Base-by-base conservation (phyloP, 1,284 basidiomycete genomes). In the Gastroboletus turbinatus region DNA sequence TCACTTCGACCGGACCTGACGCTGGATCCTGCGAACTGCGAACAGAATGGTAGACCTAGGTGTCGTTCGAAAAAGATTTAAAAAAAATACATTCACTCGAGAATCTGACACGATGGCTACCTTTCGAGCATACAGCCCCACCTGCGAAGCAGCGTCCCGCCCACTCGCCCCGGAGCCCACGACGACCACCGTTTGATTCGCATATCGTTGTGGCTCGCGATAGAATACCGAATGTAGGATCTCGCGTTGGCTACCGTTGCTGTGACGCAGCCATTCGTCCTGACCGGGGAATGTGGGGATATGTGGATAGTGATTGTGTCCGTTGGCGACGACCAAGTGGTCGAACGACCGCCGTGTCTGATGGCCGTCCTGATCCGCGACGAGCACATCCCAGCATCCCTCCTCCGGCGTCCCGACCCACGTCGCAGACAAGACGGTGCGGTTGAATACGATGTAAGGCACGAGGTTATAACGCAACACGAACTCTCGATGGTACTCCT, bases 161-260 rank as follows among this genome's bases (percentile, higher is more conserved):
- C 76, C 82, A 62, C 82, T 84, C 0, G 78, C 75, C 5, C 79
- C 78, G 13, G 74, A 75, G 7, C 83, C 83, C 11, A 84, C 78
- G 13, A 84, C 75, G 7, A 85, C 61, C 0, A 84, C 78, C 1
- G 70, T 76, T 38, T 65, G 74, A 21, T 75, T 74, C 23, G 59
- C 56, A 61, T 79, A 84, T 9, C 62, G 67, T 43, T 78, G 70
- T 5, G 82, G 79, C 17, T 73, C 63, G 32, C 82, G 77, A 63
- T 82, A 84, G 65, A 76, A 84, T n/a, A 83, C 72, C 4, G 81
- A 80, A 63, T 84, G 82, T 21, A 79, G 36, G 3, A 83, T 75
- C 58, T 78, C 72, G 23, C 76, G 69, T 48, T 59, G 58, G 2
- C 64, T 63, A 5, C 70, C 71, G 4, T 58, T 35, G 4, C 67